Conservation (phyloP, 805 yeast genomes). For the Metschnikowia borealis region DNA sequence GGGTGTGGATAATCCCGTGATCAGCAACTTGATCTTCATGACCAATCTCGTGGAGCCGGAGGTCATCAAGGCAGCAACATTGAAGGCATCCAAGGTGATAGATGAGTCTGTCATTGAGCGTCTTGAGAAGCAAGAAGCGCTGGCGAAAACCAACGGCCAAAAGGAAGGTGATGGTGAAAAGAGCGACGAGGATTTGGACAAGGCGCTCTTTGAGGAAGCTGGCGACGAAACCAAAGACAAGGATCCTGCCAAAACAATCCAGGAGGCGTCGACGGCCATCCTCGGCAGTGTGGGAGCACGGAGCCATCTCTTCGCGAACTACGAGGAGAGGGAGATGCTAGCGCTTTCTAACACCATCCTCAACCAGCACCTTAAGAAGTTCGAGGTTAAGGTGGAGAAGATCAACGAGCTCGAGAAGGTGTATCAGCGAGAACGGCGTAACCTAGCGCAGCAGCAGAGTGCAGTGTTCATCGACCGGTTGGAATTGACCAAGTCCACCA, state of each 20-base stretch:
- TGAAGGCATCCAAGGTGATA: slow-evolving; percentile 50
- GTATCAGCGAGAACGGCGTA: slow-evolving; percentile 59
- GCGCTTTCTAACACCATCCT: slow-evolving; percentile 53
- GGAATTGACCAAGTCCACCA: slow-evolving; percentile 59
- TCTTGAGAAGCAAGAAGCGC: slow-evolving; percentile 5
- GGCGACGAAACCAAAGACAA: slow-evolving; percentile 2
- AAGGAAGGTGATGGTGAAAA: slow-evolving; percentile 1
- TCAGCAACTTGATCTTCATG: slow-evolving; percentile 87
- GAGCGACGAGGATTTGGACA: neutral
- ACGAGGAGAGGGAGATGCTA: slow-evolving; percentile 76
- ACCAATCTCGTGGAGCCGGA: slow-evolving; percentile 82
- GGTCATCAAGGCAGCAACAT: slow-evolving; percentile 78
- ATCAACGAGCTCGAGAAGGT: slow-evolving; percentile 61
- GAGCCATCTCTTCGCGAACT: slow-evolving; percentile 72
- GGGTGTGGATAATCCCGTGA: slow-evolving; percentile 85
- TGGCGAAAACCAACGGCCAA: slow-evolving; percentile 1
- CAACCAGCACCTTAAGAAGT: slow-evolving; percentile 58
- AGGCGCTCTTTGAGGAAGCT: slow-evolving; percentile 9
- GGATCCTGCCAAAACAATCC: slow-evolving; percentile 26
- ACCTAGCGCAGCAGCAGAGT: slow-evolving; percentile 58
- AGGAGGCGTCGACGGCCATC: slow-evolving; percentile 65
- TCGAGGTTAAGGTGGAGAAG: slow-evolving; percentile 59
- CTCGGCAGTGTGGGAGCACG: slow-evolving; percentile 76
- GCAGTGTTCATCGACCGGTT: slow-evolving; percentile 63
- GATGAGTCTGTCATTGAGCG: slow-evolving; percentile 21